These are phyloP conservation scores for Pseudogymnoascus sp. DNA, from an alignment of 2,329 filamentous ascomycete genomes.

Conservation along the genomic window DNA sequence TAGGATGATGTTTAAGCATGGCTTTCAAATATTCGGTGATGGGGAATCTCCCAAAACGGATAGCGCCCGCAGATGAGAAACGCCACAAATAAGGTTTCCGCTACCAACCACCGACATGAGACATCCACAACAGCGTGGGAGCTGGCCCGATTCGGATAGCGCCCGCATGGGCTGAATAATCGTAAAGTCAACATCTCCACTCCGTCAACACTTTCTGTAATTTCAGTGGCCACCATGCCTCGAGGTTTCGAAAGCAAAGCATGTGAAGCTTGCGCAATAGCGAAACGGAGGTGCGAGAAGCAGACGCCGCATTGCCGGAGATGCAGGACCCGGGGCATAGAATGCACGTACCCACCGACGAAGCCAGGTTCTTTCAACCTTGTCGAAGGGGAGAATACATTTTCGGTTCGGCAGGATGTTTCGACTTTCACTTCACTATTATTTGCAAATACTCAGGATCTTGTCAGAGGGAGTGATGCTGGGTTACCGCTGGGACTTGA, in stretches of 20 bases:
- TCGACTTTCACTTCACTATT: neutral
- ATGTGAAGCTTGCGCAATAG: constrained; percentile 11
- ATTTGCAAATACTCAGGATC: neutral
- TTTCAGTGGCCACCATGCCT: neutral
- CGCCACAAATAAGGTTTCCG: neutral
- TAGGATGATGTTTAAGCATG: neutral
- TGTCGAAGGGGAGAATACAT: neutral
- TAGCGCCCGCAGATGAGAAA: neutral
- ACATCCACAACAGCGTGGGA: neutral
- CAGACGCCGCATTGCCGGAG: constrained; percentile 14
- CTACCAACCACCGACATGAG: neutral
- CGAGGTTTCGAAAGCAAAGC: constrained; percentile 11
- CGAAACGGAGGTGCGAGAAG: constrained; percentile 16
- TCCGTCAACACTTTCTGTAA: neutral
- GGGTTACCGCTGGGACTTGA: neutral
- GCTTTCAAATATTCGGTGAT: neutral
- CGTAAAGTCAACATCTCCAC: neutral
- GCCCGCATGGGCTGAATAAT: constrained; percentile 4
- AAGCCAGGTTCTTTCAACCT: constrained; percentile 9
- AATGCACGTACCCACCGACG: constrained; percentile 14
- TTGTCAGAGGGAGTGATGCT: neutral
- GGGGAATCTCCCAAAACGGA: neutral
- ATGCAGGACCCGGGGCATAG: constrained; percentile 11
- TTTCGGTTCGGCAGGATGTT: neutral
- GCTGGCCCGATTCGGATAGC: neutral